phyloP scores from a whole-genome alignment of 2,329 filamentous ascomycete species.

The Aspergillus pseudonomiae region DNA sequence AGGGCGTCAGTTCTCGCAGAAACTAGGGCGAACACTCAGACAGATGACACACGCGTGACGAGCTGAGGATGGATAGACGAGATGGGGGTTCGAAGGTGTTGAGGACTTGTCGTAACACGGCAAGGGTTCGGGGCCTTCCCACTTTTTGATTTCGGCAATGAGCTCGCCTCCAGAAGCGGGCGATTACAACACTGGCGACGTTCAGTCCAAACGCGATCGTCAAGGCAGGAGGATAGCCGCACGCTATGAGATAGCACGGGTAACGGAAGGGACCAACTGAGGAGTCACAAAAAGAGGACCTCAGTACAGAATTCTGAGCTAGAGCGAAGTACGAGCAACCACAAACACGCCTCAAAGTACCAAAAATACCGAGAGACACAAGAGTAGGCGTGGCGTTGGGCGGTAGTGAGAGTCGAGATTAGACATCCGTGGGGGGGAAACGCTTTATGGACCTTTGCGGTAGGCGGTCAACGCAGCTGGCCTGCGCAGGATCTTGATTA shows the following conservation, averaged over 20 bases:
- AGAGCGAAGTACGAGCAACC: neutral
- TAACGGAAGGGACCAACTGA: neutral
- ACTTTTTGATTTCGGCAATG: neutral
- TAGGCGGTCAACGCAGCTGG: conserved; percentile 18
- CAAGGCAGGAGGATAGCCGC: conserved; percentile 12
- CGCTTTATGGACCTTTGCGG: conserved; percentile 8
- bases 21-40: neutral
- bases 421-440: conserved; percentile 15
- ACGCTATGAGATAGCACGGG: conserved; percentile 9
- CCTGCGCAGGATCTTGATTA: neutral
- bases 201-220: conserved; percentile 12
- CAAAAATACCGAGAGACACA: conserved; percentile 8
- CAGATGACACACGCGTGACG: neutral
- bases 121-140: neutral
- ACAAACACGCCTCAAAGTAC: conserved; percentile 7
- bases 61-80: neutral
- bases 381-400: conserved; percentile 26
- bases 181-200: conserved; percentile 15
- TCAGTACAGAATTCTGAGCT: neutral
- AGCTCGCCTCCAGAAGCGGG: conserved; percentile 10
- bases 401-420: conserved; percentile 18
- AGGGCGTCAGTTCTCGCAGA: conserved; percentile 3
- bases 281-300: neutral
- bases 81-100: neutral
- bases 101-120: neutral